Percentiles rank a stretch among this genome's conserved stretches.
phyloP scores from a whole-genome alignment of 2,329 filamentous ascomycete genomes.

The Fonsecaea pugnacius region DNA sequence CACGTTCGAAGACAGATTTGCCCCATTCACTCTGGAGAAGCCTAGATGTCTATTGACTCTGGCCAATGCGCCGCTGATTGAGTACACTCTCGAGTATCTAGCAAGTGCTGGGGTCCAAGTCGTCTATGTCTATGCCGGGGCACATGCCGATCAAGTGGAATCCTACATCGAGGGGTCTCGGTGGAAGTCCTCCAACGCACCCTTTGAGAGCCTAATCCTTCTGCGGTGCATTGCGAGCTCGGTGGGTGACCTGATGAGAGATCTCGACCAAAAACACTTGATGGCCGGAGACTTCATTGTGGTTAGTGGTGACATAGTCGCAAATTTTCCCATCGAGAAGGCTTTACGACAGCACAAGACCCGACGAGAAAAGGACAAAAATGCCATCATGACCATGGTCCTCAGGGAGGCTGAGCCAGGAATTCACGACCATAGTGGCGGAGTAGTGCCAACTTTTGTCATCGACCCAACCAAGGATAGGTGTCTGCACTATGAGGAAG shows the following conservation, averaged over 20 bases:
- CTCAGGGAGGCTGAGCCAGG: conserved; percentile 74
- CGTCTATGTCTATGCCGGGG: conserved; percentile 87
- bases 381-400: conserved; percentile 97
- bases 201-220: conserved; percentile 81
- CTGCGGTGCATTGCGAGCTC: conserved; percentile 86
- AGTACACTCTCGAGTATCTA: conserved; percentile 96
- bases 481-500: conserved; percentile 93
- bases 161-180: conserved; percentile 80
- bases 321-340: conserved; percentile 81
- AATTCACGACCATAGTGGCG: conserved; percentile 77
- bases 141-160: conserved; percentile 85
- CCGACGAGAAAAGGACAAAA: conserved; percentile 80
- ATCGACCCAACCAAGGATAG: conserved; percentile 78
- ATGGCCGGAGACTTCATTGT: conserved; percentile 90
- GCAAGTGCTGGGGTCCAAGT: conserved; percentile 94
- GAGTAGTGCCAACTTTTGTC: conserved; percentile 80
- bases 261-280: conserved; percentile 82
- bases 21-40: conserved; percentile 83
- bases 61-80: conserved; percentile 91
- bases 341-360: conserved; percentile 79
- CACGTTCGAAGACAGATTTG: conserved; percentile 90
- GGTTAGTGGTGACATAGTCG: conserved; percentile 89
- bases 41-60: conserved; percentile 93
- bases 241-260: conserved; percentile 90
- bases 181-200: conserved; percentile 73